Evolutionary conservation across 2,329 filamentous ascomycete species (phyloP).

Genomic region (Coniochaeta sp.): DNA sequence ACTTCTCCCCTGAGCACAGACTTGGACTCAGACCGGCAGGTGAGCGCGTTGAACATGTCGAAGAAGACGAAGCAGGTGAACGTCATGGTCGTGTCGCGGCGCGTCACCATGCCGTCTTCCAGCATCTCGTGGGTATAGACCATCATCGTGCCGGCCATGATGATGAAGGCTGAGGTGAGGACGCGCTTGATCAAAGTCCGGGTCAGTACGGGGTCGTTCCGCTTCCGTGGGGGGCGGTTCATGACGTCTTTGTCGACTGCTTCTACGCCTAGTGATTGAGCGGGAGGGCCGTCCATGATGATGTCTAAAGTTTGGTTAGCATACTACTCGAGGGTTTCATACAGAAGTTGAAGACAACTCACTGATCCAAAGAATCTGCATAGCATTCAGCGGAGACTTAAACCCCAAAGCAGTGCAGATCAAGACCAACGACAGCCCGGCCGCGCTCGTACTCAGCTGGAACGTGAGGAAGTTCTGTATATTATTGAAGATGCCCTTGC

Average conservation of each 20-base stretch:
- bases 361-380: slow-evolving; percentile 99
- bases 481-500: slow-evolving; percentile 99
- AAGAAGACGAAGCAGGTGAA: slow-evolving; percentile 99
- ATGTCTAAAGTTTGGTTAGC: slow-evolving; percentile 57
- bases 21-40: slow-evolving; percentile 86
- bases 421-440: slow-evolving; percentile 83
- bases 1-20: slow-evolving; percentile 82
- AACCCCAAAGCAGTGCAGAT: slow-evolving; percentile 89
- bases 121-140: slow-evolving; percentile 92
- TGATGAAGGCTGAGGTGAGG: slow-evolving; percentile 76
- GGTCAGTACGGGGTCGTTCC: slow-evolving; percentile 87
- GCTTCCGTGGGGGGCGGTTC: slow-evolving; percentile 78
- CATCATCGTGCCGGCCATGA: slow-evolving; percentile 85
- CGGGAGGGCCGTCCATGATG: slow-evolving; percentile 97
- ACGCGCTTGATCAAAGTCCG: slow-evolving; percentile 74
- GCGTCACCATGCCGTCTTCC: slow-evolving; percentile 71
- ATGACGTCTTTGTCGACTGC: slow-evolving; percentile 92
- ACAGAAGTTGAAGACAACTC: slow-evolving; percentile 30
- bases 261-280: slow-evolving; percentile 94
- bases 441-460: slow-evolving; percentile 93
- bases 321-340: not conserved
- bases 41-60: slow-evolving; percentile 98
- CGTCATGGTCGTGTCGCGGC: slow-evolving; percentile 97
- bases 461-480: slow-evolving; percentile 99
- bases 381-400: slow-evolving; percentile 92